Percentiles rank a stretch among this genome's conserved stretches.
These are phyloP conservation scores for Helicostylum pulchrum DNA, from an alignment of 192 early-diverging fungal species.

Conservation along the genomic window DNA sequence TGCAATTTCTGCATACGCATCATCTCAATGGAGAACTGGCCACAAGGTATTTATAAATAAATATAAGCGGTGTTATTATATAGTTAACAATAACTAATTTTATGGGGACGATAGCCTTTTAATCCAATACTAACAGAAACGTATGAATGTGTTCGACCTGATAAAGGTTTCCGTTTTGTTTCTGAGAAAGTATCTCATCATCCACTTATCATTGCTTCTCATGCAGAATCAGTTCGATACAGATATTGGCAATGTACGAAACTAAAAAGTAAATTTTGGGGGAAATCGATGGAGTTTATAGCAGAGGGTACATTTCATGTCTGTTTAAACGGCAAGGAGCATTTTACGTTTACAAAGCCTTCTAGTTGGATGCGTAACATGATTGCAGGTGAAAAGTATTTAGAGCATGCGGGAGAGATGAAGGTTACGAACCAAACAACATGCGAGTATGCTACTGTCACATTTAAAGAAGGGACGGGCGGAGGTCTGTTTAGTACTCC, in stretches of 20 bases:
- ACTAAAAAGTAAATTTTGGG: constrained; percentile 96
- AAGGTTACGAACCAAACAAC: constrained; percentile 71
- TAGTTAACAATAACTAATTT: neutral
- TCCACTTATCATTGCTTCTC: constrained; percentile 83
- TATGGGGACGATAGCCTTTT: constrained; percentile 60
- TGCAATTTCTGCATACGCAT: constrained; percentile 81
- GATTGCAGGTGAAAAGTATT: constrained; percentile 74
- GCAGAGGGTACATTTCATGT: constrained; percentile 81
- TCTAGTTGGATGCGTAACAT: constrained; percentile 90
- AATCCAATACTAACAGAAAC: constrained; percentile 98
- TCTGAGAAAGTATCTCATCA: constrained; percentile 95
- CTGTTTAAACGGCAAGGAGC: constrained; percentile 62
- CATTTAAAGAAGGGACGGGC: constrained; percentile 74
- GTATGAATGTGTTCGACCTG: constrained; percentile 83
- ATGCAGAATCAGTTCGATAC: constrained; percentile 82
- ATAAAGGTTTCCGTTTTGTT: constrained; percentile 85
- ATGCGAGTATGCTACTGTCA: constrained; percentile 63
- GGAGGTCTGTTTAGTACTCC: constrained; percentile 62
- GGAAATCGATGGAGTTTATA: constrained; percentile 74
- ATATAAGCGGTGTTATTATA: neutral
- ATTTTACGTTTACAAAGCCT: constrained; percentile 84
- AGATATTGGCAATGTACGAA: constrained; percentile 82
- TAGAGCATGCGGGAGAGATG: constrained; percentile 91
- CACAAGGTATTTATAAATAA: constrained; percentile 52
- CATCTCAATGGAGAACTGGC: constrained; percentile 74